These are phyloP conservation scores for Picochlorum costavermella DNA, from an alignment of 139 green algal species.

Conservation along the genomic window DNA sequence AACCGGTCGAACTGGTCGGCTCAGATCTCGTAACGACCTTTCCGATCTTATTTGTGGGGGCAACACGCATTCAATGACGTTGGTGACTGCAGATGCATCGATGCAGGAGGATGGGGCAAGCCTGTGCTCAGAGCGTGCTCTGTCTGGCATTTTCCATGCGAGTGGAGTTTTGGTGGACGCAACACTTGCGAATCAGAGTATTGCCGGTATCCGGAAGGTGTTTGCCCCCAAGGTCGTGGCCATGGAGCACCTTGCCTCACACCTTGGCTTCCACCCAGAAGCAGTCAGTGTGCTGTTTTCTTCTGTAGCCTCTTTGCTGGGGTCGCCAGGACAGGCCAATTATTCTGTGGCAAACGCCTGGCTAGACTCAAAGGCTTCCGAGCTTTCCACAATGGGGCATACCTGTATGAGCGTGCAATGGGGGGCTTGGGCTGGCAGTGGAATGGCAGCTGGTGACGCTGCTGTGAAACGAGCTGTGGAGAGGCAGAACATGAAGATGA, in stretches of 20 bases:
- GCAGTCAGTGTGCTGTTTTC: constrained; percentile 30
- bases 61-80: constrained; percentile 3
- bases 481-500: constrained; percentile 55
- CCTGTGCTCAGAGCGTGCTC: constrained; percentile 44
- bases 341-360: constrained; percentile 68
- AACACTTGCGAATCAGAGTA: constrained; percentile 44
- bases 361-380: constrained; percentile 36
- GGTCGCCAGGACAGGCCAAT: constrained; percentile 62
- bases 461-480: constrained; percentile 37
- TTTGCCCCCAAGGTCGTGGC: constrained; percentile 42
- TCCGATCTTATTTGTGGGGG: constrained; percentile 4
- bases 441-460: constrained; percentile 43
- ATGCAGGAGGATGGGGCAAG: constrained; percentile 16
- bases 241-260: neutral
- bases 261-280: constrained; percentile 12
- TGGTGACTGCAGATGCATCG: constrained; percentile 26
- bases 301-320: constrained; percentile 54
- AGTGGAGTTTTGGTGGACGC: constrained; percentile 63
- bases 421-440: constrained; percentile 30
- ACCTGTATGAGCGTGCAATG: constrained; percentile 35
- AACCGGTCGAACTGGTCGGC: constrained; percentile 45
- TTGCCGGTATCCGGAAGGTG: constrained; percentile 18
- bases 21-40: constrained; percentile 7
- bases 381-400: constrained; percentile 17
- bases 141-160: constrained; percentile 41